phyloP scores from a whole-genome alignment of 208 protist genomes.

The Paratrypanosoma confusum region DNA sequence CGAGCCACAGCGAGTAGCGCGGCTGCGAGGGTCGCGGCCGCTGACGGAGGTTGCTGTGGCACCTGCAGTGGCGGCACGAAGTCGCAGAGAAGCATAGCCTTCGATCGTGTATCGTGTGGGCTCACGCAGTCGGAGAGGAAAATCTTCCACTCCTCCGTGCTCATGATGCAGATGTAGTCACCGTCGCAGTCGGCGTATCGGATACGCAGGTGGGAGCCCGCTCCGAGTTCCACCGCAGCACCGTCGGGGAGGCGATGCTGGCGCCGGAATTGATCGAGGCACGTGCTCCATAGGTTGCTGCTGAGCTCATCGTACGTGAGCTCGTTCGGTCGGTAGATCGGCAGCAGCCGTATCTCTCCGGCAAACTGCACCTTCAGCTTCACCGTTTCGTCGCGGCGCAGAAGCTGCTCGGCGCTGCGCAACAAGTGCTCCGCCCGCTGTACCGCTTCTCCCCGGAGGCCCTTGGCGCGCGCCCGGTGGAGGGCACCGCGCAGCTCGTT shows the following conservation, averaged over 20 bases:
- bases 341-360: conserved; percentile 48
- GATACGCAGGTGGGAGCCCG: conserved; percentile 40
- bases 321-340: conserved; percentile 21
- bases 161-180: conserved; percentile 66
- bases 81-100: conserved; percentile 59
- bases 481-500: conserved; percentile 21
- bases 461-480: conserved; percentile 28
- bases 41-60: conserved; percentile 9
- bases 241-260: neutral
- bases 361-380: conserved; percentile 73
- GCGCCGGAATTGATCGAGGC: conserved; percentile 22
- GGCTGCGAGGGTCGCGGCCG: neutral
- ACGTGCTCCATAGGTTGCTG: conserved; percentile 38
- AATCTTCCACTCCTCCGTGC: conserved; percentile 59
- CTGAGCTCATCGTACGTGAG: conserved; percentile 40
- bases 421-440: conserved; percentile 31
- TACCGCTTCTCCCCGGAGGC: conserved; percentile 23
- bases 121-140: conserved; percentile 46
- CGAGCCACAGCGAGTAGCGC: too few relatives aligned
- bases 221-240: conserved; percentile 1
- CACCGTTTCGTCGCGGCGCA: conserved; percentile 23
- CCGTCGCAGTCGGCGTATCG: conserved; percentile 74
- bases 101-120: conserved; percentile 4
- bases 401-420: conserved; percentile 14
- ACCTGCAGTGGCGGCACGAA: conserved; percentile 24